Conservation (phyloP, 331 rosid species). For the Pyracantha coccinea region DNA sequence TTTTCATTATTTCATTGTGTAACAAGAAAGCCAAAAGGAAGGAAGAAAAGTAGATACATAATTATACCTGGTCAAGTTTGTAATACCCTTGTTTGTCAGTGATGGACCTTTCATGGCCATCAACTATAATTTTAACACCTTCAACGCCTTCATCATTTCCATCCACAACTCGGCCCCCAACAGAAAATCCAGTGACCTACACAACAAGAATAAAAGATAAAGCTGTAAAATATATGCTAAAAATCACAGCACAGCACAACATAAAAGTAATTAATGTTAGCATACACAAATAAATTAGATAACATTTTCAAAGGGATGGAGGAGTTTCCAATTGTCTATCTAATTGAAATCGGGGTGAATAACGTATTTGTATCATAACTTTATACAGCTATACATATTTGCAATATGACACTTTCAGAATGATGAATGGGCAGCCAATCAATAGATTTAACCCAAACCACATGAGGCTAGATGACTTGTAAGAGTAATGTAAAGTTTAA, state of each 20-base stretch:
- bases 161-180: conserved; percentile 93
- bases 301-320: not conserved
- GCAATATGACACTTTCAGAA: not conserved
- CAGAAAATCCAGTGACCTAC: conserved; percentile 97
- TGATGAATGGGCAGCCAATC: not conserved
- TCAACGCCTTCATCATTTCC: conserved; percentile 80
- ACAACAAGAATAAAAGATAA: conserved; percentile 19
- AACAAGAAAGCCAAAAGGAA: not conserved
- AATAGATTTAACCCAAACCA: not conserved
- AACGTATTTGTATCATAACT: not conserved
- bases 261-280: not conserved
- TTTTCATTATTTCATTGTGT: not conserved
- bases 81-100: conserved; percentile 90
- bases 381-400: not conserved
- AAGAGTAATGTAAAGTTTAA: not conserved
- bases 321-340: not conserved
- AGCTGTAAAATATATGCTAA: conserved; percentile 8
- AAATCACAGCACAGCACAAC: not conserved
- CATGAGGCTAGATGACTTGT: not conserved
- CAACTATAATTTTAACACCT: conserved; percentile 82
- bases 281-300: not conserved
- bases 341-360: not conserved
- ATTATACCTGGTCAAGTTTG: conserved; percentile 90
- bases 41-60: not conserved
- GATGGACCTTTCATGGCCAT: conserved; percentile 82